Conservation (phyloP, 1,284 basidiomycete species). For the Austroboletus novae-zelandiae region DNA sequence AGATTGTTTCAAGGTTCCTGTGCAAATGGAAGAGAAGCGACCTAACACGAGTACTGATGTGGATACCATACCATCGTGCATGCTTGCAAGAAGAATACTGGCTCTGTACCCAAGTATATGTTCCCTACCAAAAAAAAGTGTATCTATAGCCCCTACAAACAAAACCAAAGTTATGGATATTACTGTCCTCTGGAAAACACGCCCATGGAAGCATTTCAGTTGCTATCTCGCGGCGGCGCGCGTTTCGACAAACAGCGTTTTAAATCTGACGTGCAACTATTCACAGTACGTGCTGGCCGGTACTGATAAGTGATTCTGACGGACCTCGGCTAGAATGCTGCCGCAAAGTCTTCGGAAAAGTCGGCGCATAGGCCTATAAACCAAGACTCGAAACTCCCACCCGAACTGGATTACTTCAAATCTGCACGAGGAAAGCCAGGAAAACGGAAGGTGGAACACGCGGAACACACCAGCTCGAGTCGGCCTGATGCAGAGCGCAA, state of each 20-base stretch:
- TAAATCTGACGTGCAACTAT: constrained; percentile 69
- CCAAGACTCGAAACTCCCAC: constrained; percentile 56
- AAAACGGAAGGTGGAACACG: constrained; percentile 45
- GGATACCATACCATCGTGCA: too few species aligned
- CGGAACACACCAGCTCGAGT: constrained; percentile 9
- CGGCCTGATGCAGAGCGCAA: constrained; percentile 31
- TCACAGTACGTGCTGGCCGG: constrained; percentile 47
- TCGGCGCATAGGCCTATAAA: constrained; percentile 13
- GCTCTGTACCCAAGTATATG: too few species aligned
- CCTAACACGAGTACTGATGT: too few species aligned
- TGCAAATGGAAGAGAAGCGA: too few species aligned
- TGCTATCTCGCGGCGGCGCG: constrained; percentile 74
- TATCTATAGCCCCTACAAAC: too few species aligned
- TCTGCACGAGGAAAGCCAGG: constrained; percentile 58
- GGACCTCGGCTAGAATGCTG: constrained; percentile 24
- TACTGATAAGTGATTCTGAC: neutral
- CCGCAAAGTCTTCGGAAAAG: constrained; percentile 19
- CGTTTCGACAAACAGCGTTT: constrained; percentile 81
- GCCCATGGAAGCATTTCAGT: constrained; percentile 70
- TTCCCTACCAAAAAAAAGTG: too few species aligned
- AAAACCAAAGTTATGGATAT: too few species aligned
- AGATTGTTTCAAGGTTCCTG: too few species aligned
- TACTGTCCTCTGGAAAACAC: neutral
- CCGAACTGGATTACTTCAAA: constrained; percentile 87
- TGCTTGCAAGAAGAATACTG: too few species aligned